Evolutionary conservation across 768 basidiomycete species (phyloP), one percentile per base, ranked within the genome.

Genomic region (Macrolepiota fuliginosa): DNA sequence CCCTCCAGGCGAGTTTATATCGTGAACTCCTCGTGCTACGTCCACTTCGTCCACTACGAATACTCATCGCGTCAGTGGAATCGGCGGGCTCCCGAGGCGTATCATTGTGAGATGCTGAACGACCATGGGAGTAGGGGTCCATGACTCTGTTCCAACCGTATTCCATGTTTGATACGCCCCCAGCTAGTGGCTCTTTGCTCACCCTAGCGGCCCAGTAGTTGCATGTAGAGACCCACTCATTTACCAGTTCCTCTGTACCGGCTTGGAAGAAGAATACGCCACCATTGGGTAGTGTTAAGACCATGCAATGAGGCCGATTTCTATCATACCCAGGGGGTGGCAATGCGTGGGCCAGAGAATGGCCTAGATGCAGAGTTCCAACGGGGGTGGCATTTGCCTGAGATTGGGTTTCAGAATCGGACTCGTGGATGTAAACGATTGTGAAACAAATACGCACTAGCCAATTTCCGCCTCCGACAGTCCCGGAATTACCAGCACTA

Each of bases 151-250:
- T 96, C 97, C 97, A 99, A 9, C 97, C 97, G 70, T 98, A 97
- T 73, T 99, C 97, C 92, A 98, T 96, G 76, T 98, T 99, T 53
- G 94, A 95, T 7, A 99, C 96, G 24, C 97, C 97, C 4, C 97
- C 97, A 1, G 91, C 83, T 2, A 99, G 82, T 1, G 97, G 97
- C 70, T 98, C 96, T 68, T 96, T 95, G 73, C 92, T 94, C 59
- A 88, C 92, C 49, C 97, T 82, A 1, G 96, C 97, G 0, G 97
- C 93, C 97, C 97, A 98, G 72, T 99, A 99, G 77, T 98, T 99
- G 83, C 96, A 98, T 0, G 97, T 97, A 42, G 92, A 89, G 6
- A 97, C 96, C 97, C 97, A 98, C 73, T 99, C 97, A 68, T 92
- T 91, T 54, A 97, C 95, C n/a, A 99, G 85, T 66, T 98, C 96